phyloP scores from a whole-genome alignment of 2,329 filamentous ascomycete genomes.

The Aspergillus arachidicola region DNA sequence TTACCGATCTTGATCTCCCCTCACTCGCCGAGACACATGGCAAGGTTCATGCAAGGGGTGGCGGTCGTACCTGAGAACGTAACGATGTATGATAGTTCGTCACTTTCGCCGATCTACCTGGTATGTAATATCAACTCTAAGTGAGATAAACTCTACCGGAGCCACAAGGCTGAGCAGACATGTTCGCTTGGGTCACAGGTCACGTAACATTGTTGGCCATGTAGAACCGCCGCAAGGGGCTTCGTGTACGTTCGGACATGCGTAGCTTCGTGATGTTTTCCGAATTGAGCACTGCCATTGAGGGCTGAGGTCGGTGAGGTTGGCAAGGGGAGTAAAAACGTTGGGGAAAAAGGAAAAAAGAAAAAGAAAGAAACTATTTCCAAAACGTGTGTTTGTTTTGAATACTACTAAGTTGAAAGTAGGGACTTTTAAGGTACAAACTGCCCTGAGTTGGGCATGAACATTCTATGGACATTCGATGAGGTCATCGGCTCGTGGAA shows the following conservation, averaged over 20 bases:
- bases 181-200: background rate
- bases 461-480: background rate
- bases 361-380: background rate
- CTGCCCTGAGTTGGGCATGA: background rate
- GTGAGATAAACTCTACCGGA: slow-evolving; percentile 13
- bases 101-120: background rate
- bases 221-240: background rate
- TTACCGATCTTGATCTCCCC: background rate
- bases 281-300: background rate
- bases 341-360: too few relatives aligned
- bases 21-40: background rate
- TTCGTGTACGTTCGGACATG: background rate
- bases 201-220: background rate
- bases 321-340: background rate
- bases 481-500: background rate
- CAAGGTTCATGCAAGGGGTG: slow-evolving; percentile 7
- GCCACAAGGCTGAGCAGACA: background rate
- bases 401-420: background rate
- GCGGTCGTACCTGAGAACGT: slow-evolving; percentile 4
- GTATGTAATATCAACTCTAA: slow-evolving; percentile 12
- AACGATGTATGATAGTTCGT: slow-evolving; percentile 13
- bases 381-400: background rate
- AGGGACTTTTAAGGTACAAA: background rate
- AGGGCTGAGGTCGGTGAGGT: background rate
- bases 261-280: background rate